phyloP scores from a whole-genome alignment of 768 basidiomycete genomes.

The Rubroboletus satanas region DNA sequence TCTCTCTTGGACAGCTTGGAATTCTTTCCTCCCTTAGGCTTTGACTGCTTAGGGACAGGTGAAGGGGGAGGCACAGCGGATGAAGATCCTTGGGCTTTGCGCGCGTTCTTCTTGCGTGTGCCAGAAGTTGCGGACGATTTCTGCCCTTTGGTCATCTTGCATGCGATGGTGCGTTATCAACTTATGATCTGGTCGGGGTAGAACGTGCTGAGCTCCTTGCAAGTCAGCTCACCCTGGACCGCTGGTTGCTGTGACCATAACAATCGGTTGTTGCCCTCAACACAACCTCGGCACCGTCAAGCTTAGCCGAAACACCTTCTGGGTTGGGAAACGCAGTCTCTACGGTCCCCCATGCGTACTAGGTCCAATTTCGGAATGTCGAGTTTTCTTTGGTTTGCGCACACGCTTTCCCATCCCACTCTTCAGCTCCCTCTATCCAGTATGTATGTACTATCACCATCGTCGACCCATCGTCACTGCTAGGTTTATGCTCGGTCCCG shows the following conservation, averaged over 20 bases:
- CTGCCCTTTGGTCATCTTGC: conserved; percentile 41
- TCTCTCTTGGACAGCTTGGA: conserved; percentile 42
- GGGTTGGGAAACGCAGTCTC: not conserved
- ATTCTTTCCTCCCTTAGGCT: conserved; percentile 47
- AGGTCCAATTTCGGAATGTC: too few relatives aligned
- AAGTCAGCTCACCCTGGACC: not conserved
- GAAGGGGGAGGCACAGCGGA: conserved; percentile 32
- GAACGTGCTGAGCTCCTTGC: not conserved
- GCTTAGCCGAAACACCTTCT: not conserved
- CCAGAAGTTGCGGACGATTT: conserved; percentile 82
- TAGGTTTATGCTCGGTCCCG: too few relatives aligned
- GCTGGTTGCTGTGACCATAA: not conserved
- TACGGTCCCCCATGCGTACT: too few relatives aligned
- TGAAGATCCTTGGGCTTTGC: conserved; percentile 45
- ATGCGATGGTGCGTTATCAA: conserved; percentile 1
- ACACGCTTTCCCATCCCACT: too few relatives aligned
- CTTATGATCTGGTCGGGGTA: not conserved
- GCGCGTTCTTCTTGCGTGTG: conserved; percentile 91
- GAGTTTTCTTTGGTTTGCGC: too few relatives aligned
- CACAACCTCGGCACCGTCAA: not conserved
- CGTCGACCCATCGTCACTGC: too few relatives aligned
- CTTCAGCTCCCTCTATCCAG: too few relatives aligned
- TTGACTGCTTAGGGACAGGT: conserved; percentile 38
- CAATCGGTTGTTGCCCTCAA: not conserved
- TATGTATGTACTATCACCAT: too few relatives aligned